phyloP scores from a whole-genome alignment of 75 land plant species.

The Larix kaempferi region DNA sequence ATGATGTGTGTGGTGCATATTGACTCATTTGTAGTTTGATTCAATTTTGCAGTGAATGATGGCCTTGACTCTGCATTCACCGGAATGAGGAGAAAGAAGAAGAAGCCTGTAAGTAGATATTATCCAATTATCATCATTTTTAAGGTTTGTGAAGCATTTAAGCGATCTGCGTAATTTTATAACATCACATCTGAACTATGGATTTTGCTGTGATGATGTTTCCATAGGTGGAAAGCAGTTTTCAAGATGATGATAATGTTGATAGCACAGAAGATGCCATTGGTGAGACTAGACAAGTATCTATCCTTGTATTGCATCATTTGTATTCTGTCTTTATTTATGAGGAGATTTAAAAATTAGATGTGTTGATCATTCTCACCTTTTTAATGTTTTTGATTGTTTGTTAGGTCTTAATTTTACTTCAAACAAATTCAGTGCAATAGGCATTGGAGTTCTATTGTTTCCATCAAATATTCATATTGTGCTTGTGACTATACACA shows the following conservation, averaged over 20 bases:
- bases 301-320: not conserved
- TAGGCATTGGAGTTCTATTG: not conserved
- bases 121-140: not conserved
- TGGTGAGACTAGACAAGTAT: constrained; percentile 22
- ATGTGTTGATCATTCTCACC: not conserved
- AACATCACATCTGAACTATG: not conserved
- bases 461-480: not conserved
- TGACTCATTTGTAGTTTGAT: not conserved
- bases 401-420: not conserved
- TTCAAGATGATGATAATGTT: constrained; percentile 52
- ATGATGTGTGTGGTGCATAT: not conserved
- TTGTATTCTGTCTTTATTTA: not conserved
- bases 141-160: not conserved
- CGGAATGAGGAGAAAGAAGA: constrained; percentile 89
- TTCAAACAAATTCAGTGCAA: not conserved
- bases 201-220: not conserved
- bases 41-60: constrained; percentile 44
- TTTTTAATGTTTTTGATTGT: not conserved
- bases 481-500: constrained; percentile 4
- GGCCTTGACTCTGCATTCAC: constrained; percentile 19
- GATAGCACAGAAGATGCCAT: constrained; percentile 37
- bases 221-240: constrained; percentile 52
- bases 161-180: not conserved
- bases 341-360: not conserved
- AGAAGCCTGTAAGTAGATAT: constrained; percentile 60